Evolutionary conservation across 2,329 filamentous ascomycete species (phyloP), one percentile per base, ranked within the genome.

Genomic region (Aureobasidium sp.): DNA sequence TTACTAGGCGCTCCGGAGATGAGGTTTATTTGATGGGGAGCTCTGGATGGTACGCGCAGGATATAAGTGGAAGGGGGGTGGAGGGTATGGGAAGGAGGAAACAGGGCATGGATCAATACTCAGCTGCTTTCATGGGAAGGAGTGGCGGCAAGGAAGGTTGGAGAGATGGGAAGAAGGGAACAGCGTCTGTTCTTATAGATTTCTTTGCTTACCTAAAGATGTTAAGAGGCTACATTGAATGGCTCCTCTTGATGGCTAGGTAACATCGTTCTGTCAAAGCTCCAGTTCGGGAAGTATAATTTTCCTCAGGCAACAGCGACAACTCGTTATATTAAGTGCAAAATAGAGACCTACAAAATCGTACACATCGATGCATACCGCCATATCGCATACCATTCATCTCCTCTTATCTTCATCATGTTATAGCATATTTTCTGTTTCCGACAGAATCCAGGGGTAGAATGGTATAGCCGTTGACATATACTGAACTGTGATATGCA

Each of bases 391-490:
- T n/a, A n/a, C n/a, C n/a, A n/a, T n/a, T n/a, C 13, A 40, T 16
- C 4, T 4, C 15, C 8, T 40, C 8, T 40, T 16, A 15, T 40
- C 18, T 16, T 16, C 8, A 4, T 10, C 38, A 15, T 16, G 38
- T 16, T 9, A 33, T 33, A 1, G 48, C 29, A 5, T 23, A 23
- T 33, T 11, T 33, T 13, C 13, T 36, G 7, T 36, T 36, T 13
- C 13, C 33, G 33, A 36, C 10, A 15, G n/a, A 4, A 51, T 51
- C 23, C 48, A 51, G 48, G 48, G 48, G 48, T 36, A 51, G 20
- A 51, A 51, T 51, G 48, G 48, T 51, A 51, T 51, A 36, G 48
- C 48, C 48, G 48, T 51, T 51, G 18, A n/a, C n/a, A 15, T 16
- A 15, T 13, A 11, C 29, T 15, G 20, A 20, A 33, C n/a, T 8